Percentiles rank a stretch among this genome's conserved stretches.
Evolutionary conservation across 83 land plant genomes (phyloP).

Genomic region (Diphasiastrum complanatum): DNA sequence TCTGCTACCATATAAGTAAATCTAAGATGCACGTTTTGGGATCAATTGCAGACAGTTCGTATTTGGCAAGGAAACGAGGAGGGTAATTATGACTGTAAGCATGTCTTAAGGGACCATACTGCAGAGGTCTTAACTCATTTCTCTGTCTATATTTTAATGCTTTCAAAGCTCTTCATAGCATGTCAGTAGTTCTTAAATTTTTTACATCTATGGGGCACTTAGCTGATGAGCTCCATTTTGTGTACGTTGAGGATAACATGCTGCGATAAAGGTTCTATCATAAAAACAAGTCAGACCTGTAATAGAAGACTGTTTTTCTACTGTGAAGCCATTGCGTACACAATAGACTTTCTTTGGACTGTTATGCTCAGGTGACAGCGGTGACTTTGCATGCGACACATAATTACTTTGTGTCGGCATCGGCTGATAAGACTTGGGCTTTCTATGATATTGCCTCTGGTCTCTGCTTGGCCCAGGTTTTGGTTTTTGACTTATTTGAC

Average conservation of each 20-base stretch:
- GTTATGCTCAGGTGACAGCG: slow-evolving; percentile 67
- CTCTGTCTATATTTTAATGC: background rate
- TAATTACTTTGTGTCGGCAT: slow-evolving; percentile 88
- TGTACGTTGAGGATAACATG: too few relatives aligned
- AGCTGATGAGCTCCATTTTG: too few relatives aligned
- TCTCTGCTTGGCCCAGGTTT: slow-evolving; percentile 69
- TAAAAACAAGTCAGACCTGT: too few relatives aligned
- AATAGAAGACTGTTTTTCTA: too few relatives aligned
- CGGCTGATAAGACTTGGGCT: slow-evolving; percentile 87
- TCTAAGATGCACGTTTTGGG: too few relatives aligned
- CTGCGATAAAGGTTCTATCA: too few relatives aligned
- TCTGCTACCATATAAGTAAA: too few relatives aligned
- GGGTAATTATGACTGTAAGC: slow-evolving; percentile 62
- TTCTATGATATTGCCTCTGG: slow-evolving; percentile 88
- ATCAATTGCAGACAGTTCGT: slow-evolving; percentile 88
- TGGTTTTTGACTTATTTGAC: background rate
- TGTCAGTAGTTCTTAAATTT: too few relatives aligned
- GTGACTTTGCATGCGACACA: slow-evolving; percentile 91
- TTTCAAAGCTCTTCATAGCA: too few relatives aligned
- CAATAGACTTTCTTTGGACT: background rate
- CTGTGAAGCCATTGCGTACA: background rate
- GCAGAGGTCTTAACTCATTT: slow-evolving; percentile 63
- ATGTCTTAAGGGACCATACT: slow-evolving; percentile 71
- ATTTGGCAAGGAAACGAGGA: slow-evolving; percentile 86
- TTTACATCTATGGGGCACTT: too few relatives aligned